These are phyloP conservation scores for Malus hybrid DNA, from an alignment of 331 rosid species.

Conservation along the genomic window DNA sequence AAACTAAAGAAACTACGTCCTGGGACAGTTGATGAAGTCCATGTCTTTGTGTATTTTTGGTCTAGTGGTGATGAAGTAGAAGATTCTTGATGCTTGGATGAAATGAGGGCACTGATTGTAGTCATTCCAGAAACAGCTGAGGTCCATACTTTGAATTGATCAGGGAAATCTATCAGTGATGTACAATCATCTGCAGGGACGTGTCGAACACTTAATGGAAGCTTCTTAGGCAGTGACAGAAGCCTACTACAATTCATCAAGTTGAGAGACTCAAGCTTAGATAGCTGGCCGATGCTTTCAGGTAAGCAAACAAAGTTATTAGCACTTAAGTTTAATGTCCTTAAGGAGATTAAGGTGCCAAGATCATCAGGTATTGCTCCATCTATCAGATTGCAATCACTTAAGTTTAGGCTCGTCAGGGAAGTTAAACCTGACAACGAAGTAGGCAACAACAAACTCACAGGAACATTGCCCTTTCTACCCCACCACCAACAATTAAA, in stretches of 20 bases:
- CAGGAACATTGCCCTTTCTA: too few relatives aligned
- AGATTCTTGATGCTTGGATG: neutral
- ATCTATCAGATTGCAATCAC: slow-evolving; percentile 4
- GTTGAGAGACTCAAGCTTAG: neutral
- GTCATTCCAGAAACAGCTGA: neutral
- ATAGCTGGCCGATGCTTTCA: neutral
- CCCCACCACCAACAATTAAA: neutral
- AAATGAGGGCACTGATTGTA: neutral
- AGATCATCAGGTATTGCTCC: neutral
- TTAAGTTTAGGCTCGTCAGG: neutral
- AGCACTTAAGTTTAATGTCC: neutral
- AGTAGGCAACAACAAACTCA: neutral
- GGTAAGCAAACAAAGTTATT: slow-evolving; percentile 2
- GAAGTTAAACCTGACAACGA: neutral
- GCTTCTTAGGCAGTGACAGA: slow-evolving; percentile 1
- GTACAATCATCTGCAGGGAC: neutral
- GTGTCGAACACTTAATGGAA: neutral
- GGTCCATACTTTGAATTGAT: neutral
- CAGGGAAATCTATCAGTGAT: neutral
- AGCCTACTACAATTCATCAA: slow-evolving; percentile 1
- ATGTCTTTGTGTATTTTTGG: neutral
- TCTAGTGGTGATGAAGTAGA: neutral
- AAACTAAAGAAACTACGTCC: neutral
- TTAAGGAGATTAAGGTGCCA: neutral
- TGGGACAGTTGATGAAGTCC: neutral